These are phyloP conservation scores for Dysphania ambrosioides DNA, from an alignment of 148 eudicot species.

Conservation along the genomic window DNA sequence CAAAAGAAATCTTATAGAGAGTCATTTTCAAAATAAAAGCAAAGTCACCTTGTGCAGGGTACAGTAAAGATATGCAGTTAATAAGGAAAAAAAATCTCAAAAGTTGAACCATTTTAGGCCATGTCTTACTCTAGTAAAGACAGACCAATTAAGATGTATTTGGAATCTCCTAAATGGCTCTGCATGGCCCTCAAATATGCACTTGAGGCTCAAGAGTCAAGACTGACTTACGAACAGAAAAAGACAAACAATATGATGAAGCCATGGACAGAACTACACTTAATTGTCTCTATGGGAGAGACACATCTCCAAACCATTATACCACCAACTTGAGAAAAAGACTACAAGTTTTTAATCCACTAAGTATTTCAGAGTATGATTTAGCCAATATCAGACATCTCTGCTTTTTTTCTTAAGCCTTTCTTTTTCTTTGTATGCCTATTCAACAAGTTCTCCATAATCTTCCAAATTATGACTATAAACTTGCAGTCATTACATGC, in stretches of 20 bases:
- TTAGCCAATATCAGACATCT: background rate
- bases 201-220: background rate
- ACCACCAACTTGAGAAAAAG: background rate
- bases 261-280: background rate
- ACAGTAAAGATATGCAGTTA: background rate
- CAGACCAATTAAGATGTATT: background rate
- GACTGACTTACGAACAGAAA: background rate
- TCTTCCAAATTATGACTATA: background rate
- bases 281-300: background rate
- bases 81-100: background rate
- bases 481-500: background rate
- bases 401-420: background rate
- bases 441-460: background rate
- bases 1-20: background rate
- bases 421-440: background rate
- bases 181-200: background rate
- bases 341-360: background rate
- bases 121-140: background rate
- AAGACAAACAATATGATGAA: conserved; percentile 9
- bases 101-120: background rate
- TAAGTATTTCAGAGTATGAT: background rate
- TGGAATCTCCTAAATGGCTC: background rate
- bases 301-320: background rate
- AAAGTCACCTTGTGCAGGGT: background rate
- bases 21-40: background rate